Conservation (phyloP, 208 protist species). For the Crithidia expoeki region DNA sequence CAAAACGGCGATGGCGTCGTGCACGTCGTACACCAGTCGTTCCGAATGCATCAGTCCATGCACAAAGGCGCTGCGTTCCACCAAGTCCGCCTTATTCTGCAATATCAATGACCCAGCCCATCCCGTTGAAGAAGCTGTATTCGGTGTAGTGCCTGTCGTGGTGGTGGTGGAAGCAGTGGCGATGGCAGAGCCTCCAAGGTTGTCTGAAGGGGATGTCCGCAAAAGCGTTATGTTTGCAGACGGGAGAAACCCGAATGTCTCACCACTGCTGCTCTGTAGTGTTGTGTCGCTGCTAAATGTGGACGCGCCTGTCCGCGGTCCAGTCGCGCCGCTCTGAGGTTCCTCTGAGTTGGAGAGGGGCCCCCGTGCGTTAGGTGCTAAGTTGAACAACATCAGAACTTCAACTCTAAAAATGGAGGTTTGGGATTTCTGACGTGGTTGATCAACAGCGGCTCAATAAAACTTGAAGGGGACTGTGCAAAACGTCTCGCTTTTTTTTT, state of each 20-base stretch:
- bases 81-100: background rate
- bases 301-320: background rate
- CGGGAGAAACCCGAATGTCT: background rate
- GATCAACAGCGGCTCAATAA: no score
- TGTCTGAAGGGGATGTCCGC: background rate
- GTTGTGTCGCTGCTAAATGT: background rate
- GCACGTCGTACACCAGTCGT: constrained; percentile 26
- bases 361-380: background rate
- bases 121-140: background rate
- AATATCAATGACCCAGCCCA: no score
- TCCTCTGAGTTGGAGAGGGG: background rate
- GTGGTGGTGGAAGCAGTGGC: background rate
- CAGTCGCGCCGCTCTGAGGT: background rate
- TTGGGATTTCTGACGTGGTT: no score
- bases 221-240: background rate
- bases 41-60: constrained; percentile 26
- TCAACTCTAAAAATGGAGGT: no score
- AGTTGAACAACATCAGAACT: background rate
- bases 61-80: constrained; percentile 32
- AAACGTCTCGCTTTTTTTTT: no score
- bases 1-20: constrained; percentile 26
- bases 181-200: background rate
- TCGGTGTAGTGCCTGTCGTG: background rate
- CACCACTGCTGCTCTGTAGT: background rate
- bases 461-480: no score